phyloP scores from a whole-genome alignment of 306 rosid species.

The Malus asiatica region DNA sequence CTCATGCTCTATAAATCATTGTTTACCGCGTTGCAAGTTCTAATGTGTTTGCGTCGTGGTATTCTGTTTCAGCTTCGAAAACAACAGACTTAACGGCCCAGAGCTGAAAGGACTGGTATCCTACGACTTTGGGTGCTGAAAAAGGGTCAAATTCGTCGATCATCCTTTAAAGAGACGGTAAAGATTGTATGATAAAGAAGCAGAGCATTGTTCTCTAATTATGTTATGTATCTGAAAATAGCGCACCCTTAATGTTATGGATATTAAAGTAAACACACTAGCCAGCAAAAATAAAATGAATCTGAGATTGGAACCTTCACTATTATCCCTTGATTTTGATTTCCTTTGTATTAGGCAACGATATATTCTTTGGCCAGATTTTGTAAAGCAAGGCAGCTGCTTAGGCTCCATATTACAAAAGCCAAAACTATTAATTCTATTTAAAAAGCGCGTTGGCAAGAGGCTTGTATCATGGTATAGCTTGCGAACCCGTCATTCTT shows the following conservation, averaged over 20 bases:
- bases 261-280: slow-evolving; percentile 2
- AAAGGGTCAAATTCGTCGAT: neutral
- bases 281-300: slow-evolving; percentile 13
- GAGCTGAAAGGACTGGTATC: slow-evolving; percentile 84
- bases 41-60: neutral
- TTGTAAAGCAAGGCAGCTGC: neutral
- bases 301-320: neutral
- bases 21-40: neutral
- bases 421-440: too few species aligned
- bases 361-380: neutral
- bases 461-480: too few species aligned
- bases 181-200: slow-evolving; percentile 14
- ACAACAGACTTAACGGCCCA: slow-evolving; percentile 73
- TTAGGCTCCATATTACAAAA: too few species aligned
- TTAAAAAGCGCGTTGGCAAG: neutral
- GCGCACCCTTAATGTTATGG: neutral
- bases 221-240: slow-evolving; percentile 4
- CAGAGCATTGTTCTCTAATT: slow-evolving; percentile 2
- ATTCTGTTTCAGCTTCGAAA: slow-evolving; percentile 54
- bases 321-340: neutral
- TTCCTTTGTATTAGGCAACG: neutral
- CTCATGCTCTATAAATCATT: neutral
- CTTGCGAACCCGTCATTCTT: too few species aligned
- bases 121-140: slow-evolving; percentile 83
- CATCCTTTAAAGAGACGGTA: neutral